These are phyloP conservation scores for Uncinocarpus reesii DNA, from an alignment of 2,329 filamentous ascomycete species.

Conservation along the genomic window DNA sequence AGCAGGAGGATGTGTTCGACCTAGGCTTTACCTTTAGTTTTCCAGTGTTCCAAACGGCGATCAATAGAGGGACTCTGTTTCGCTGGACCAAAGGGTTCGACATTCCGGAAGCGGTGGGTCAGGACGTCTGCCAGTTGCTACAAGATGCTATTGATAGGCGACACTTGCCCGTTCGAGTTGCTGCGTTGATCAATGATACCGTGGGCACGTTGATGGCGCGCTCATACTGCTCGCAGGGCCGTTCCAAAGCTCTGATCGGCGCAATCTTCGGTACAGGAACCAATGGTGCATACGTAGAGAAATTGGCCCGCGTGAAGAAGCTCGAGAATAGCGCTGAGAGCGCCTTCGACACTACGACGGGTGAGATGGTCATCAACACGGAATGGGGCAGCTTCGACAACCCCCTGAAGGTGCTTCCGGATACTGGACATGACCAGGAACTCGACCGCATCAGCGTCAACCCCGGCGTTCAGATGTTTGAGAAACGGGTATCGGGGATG, in stretches of 20 bases:
- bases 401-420: conserved; percentile 73
- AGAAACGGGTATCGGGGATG: conserved; percentile 97
- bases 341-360: conserved; percentile 64
- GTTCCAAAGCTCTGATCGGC: conserved; percentile 77
- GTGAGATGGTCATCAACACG: conserved; percentile 94
- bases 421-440: conserved; percentile 68
- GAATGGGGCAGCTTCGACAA: conserved; percentile 99
- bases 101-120: conserved; percentile 84
- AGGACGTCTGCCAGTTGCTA: conserved; percentile 85
- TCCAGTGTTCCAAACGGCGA: conserved; percentile 83
- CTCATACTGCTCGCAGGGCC: conserved; percentile 84
- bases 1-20: conserved; percentile 72
- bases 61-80: conserved; percentile 89
- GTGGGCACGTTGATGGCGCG: conserved; percentile 96
- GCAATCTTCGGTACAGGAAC: conserved; percentile 97
- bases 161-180: conserved; percentile 80
- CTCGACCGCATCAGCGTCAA: conserved; percentile 76
- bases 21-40: conserved; percentile 99
- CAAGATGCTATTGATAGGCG: conserved; percentile 83
- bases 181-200: conserved; percentile 92
- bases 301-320: conserved; percentile 76
- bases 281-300: conserved; percentile 95
- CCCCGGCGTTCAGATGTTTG: conserved; percentile 95
- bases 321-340: conserved; percentile 43
- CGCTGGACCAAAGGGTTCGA: conserved; percentile 99